Evolutionary conservation across 129 eudicot genomes (phyloP).

Genomic region (Mikania micrantha): DNA sequence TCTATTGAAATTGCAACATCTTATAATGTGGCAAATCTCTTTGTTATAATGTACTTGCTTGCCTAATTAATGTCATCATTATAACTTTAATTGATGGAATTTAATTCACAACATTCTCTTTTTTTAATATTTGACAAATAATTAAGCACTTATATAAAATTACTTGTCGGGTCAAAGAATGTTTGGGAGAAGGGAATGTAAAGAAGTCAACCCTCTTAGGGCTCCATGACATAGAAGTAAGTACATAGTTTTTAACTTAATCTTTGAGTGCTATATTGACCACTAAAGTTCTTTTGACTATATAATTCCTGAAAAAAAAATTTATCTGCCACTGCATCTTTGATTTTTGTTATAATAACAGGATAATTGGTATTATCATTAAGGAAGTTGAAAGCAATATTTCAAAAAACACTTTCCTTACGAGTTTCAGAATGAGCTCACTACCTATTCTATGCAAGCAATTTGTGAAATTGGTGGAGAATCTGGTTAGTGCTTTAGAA

Average conservation of each 20-base stretch:
- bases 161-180: not conserved
- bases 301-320: not conserved
- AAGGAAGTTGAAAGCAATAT: constrained; percentile 81
- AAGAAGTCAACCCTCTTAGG: not conserved
- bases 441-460: constrained; percentile 72
- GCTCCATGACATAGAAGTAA: not conserved
- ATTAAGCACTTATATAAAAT: not conserved
- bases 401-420: constrained; percentile 58
- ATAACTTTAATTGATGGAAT: not conserved
- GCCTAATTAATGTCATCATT: not conserved
- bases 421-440: constrained; percentile 80
- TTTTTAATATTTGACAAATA: not conserved
- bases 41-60: not conserved
- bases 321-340: constrained; percentile 7
- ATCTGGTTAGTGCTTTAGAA: constrained; percentile 48
- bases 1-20: not conserved
- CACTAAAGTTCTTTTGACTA: constrained; percentile 10
- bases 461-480: constrained; percentile 84
- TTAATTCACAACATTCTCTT: not conserved
- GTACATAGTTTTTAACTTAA: not conserved
- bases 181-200: not conserved
- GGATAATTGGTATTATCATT: constrained; percentile 74
- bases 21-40: not conserved
- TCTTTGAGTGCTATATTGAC: constrained; percentile 2
- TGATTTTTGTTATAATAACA: constrained; percentile 31